phyloP scores from a whole-genome alignment of 306 rosid species.

The Citrullus amarus region DNA sequence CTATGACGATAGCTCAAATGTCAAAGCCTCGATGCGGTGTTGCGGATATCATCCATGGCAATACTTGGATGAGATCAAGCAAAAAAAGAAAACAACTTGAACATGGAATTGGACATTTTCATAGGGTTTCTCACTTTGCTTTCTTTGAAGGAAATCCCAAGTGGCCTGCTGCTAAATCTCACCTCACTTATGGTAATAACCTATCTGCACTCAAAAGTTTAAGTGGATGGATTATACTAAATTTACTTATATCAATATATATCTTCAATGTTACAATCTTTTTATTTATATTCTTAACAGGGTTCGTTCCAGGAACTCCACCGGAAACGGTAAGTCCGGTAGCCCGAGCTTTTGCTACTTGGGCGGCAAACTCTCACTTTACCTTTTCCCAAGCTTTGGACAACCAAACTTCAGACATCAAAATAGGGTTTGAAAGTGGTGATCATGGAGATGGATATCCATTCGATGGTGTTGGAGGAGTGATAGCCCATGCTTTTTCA shows the following conservation, averaged over 20 bases:
- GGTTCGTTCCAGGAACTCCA: background rate
- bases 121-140: constrained; percentile 1
- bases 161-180: constrained; percentile 4
- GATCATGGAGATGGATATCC: constrained; percentile 5
- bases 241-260: too few relatives aligned
- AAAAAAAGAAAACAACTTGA: background rate
- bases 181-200: background rate
- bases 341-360: background rate
- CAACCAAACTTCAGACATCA: constrained; percentile 2
- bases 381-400: background rate
- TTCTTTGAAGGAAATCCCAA: constrained; percentile 5
- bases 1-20: constrained; percentile 11
- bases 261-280: background rate
- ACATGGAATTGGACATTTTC: background rate
- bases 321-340: background rate
- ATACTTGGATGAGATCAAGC: background rate
- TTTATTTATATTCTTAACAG: background rate
- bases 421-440: constrained; percentile 13
- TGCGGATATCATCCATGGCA: background rate
- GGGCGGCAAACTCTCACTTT: background rate
- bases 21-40: constrained; percentile 16
- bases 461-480: constrained; percentile 9
- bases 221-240: too few relatives aligned
- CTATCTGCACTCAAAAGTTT: too few relatives aligned
- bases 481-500: constrained; percentile 7